Conservation (phyloP, 2,329 filamentous ascomycete species). For the Ascochyta koolunga region DNA sequence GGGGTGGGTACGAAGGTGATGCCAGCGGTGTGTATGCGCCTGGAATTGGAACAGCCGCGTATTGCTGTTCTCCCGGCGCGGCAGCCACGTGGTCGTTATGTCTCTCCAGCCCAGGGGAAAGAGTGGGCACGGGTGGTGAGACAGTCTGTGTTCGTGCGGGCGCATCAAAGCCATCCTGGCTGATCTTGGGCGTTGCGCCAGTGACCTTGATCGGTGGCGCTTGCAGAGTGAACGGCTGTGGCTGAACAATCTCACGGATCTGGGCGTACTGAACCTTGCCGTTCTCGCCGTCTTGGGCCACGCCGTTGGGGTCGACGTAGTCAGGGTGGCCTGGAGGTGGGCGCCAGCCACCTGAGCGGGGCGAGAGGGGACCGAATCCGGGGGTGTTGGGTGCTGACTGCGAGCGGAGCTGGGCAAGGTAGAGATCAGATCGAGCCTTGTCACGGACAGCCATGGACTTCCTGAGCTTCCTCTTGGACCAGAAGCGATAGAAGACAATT, state of each 20-base stretch:
- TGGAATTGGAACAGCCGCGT: slow-evolving; percentile 86
- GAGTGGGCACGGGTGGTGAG: slow-evolving; percentile 45
- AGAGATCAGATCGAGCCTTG: slow-evolving; percentile 90
- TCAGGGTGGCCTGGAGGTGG: slow-evolving; percentile 52
- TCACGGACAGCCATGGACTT: slow-evolving; percentile 98
- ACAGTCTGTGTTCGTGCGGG: slow-evolving; percentile 44
- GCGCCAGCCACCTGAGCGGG: slow-evolving; percentile 59
- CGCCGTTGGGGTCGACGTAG: slow-evolving; percentile 54
- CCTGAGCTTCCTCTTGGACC: slow-evolving; percentile 90
- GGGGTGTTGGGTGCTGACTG: slow-evolving; percentile 96
- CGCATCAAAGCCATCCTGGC: slow-evolving; percentile 66
- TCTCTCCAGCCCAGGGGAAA: slow-evolving; percentile 50
- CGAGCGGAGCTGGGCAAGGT: slow-evolving; percentile 70
- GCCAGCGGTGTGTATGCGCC: slow-evolving; percentile 70
- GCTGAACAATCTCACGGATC: slow-evolving; percentile 54
- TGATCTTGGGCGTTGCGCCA: slow-evolving; percentile 73
- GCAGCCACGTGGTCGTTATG: slow-evolving; percentile 69
- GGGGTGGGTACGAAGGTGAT: slow-evolving; percentile 51
- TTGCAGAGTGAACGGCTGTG: slow-evolving; percentile 80
- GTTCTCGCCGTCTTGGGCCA: slow-evolving; percentile 59
- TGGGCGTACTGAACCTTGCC: slow-evolving; percentile 45
- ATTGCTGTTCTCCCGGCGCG: slow-evolving; percentile 80
- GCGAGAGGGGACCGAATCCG: slow-evolving; percentile 74
- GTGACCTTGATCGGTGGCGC: slow-evolving; percentile 81
- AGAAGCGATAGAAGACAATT: slow-evolving; percentile 96